phyloP scores from a whole-genome alignment of 2,329 filamentous ascomycete genomes.

The Monilinia polystroma region DNA sequence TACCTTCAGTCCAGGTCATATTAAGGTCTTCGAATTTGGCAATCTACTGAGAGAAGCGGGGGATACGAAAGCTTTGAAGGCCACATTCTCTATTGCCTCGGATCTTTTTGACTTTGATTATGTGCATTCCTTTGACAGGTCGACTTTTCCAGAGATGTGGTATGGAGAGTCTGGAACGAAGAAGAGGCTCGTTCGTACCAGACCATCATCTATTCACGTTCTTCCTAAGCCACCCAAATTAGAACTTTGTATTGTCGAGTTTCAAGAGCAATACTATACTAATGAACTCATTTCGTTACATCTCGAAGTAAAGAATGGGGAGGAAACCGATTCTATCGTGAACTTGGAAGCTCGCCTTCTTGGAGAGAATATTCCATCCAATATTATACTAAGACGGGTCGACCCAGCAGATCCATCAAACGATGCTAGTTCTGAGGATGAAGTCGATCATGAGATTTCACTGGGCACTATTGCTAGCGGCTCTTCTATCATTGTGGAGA shows the following conservation, averaged over 20 bases:
- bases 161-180: slow-evolving; percentile 47
- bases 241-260: slow-evolving; percentile 64
- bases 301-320: slow-evolving; percentile 74
- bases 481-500: slow-evolving; percentile 45
- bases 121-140: slow-evolving; percentile 53
- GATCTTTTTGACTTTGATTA: slow-evolving; percentile 68
- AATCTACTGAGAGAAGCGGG: slow-evolving; percentile 79
- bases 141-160: slow-evolving; percentile 50
- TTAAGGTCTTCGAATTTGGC: slow-evolving; percentile 67
- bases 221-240: slow-evolving; percentile 91
- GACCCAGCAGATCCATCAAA: background rate
- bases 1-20: slow-evolving; percentile 64
- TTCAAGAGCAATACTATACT: slow-evolving; percentile 75
- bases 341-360: slow-evolving; percentile 68
- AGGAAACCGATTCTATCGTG: slow-evolving; percentile 74
- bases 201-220: slow-evolving; percentile 63
- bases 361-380: slow-evolving; percentile 54
- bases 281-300: slow-evolving; percentile 71
- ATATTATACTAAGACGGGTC: slow-evolving; percentile 43
- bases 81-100: slow-evolving; percentile 62
- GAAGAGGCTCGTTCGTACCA: slow-evolving; percentile 49
- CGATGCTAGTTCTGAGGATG: background rate
- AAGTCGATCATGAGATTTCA: slow-evolving; percentile 25
- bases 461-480: slow-evolving; percentile 47
- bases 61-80: slow-evolving; percentile 65